Percentiles rank a stretch among this genome's conserved stretches.
These are phyloP conservation scores for Citrus medica DNA, from an alignment of 345 rosid species.

Conservation along the genomic window DNA sequence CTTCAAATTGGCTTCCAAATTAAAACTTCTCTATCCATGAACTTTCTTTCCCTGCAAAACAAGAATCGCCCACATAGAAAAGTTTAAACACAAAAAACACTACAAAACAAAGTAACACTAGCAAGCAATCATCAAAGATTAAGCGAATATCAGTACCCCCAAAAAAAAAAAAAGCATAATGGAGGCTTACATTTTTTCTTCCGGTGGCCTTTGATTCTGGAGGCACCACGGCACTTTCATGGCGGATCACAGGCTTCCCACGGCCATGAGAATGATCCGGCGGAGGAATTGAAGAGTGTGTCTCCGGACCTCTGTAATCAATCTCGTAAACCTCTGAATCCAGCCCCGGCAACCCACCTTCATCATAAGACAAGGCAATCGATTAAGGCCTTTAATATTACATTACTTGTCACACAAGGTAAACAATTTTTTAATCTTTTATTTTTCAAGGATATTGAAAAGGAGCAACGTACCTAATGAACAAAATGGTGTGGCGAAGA, in stretches of 20 bases:
- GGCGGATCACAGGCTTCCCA: conserved; percentile 20
- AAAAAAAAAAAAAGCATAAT: neutral
- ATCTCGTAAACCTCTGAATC: conserved; percentile 34
- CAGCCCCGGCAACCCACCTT: conserved; percentile 3
- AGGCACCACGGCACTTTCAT: neutral
- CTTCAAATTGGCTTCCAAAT: neutral
- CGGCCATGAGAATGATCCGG: conserved; percentile 34
- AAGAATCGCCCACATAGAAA: neutral
- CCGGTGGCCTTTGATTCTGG: conserved; percentile 1
- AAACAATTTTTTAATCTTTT: too few relatives aligned
- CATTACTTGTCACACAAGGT: neutral
- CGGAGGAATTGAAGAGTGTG: conserved; percentile 43
- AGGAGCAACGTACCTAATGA: conserved; percentile 17
- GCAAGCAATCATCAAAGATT: neutral
- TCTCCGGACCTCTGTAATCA: conserved; percentile 57
- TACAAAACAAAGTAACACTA: neutral
- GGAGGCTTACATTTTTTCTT: conserved; percentile 16
- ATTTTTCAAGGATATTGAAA: neutral
- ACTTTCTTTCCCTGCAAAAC: conserved; percentile 27
- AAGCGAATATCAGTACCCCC: too few relatives aligned
- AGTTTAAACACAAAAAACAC: neutral
- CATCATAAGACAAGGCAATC: too few relatives aligned
- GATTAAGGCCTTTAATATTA: neutral
- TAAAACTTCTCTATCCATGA: conserved; percentile 20
- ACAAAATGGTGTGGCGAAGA: conserved; percentile 19